Base-by-base conservation (phyloP, 176 grass and related monocot species). In the Olyra latifolia region DNA sequence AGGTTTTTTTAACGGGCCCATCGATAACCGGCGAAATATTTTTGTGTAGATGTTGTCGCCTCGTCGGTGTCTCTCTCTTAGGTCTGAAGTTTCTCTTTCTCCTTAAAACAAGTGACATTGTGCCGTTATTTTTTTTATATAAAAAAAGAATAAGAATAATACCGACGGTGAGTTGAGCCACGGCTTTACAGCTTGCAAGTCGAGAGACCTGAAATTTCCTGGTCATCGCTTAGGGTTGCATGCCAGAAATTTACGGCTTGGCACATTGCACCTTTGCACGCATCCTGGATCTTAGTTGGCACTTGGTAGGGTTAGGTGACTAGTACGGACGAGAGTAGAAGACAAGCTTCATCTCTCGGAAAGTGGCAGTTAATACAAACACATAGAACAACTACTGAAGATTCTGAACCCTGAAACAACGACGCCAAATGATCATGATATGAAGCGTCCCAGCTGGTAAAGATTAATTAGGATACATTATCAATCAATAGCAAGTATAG, bases 221-320 rank as follows among this genome's bases (percentile, higher is more conserved):
- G 8, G 56, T 43, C 66, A 32, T 10, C 52, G 0, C 6, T 28
- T 70, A 22, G 43, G 49, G 54, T 7, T 14, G 46, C 43, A 54
- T 17, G 42, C n/a, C 14, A 54, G 59, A 5, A 14, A 54, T 28
- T 28, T 14, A n/a, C 43, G 8, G 11, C 4, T 61, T 22, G 39
- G 62, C 23, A 50, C 52, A 8, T 43, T 49, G 32, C 47, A 10
- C 2, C 2, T 42, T 54, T 25, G 25, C 15, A 25, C 20, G 52
- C 56, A 76, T 19, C 46, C 62, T 67, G 11, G 41, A 81, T 62
- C 71, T 62, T 87, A 69, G 73, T 65, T 83, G 79, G 29, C 77
- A 83, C 57, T 29, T n/a, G 56, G 39, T 65, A 72, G 74, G 86
- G 32, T 27, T 65, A 72, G 74, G 86, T 66, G 86, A 27, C 9